Base-by-base conservation (phyloP, 2,329 filamentous ascomycete genomes). In the Ophiobolus disseminans region DNA sequence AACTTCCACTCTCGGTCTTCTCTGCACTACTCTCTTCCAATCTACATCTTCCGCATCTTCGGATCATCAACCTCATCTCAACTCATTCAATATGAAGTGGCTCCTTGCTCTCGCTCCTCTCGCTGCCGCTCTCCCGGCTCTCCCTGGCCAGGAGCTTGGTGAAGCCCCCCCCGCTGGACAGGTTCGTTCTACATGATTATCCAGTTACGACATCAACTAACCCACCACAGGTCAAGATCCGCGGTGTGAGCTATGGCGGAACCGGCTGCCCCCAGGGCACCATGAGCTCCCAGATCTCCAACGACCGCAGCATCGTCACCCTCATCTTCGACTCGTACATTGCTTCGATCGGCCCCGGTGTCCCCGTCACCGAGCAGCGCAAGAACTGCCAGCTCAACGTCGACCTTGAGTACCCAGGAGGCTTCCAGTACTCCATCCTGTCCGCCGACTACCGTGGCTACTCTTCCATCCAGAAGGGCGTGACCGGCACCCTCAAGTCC, bases 371-470 rank as follows among this genome's bases (percentile, higher is more conserved):
- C 32, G 71, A 80, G 47, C 70, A 73, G 59, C 77, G 79, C 64
- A 79, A 78, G 73, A 81, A 82, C 69, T 82, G 80, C 72, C 78
- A 81, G 65, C 68, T 82, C 52, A 82, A 81, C 66, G 65, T 82
- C 56, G 75, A 79, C 66, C 70, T 82, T 46, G 64, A 74, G 46
- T 81, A 81, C 60, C 80, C 80, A 11, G 71, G 72, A 44, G 79
- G 80, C 41, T 82, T 79, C 73, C 78, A 81, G 68, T 82, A 79
- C 73, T 79, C 76, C 40, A 65, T 82, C 58, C 74, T 81, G 59
- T 76, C 75, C 47, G 78, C 78, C 57, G 75, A 79, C 54, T 82
- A 81, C 72, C 78, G 79, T 60, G 80, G 80, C 42, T 81, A 80
- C 56, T 76, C 76, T 40, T 57, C 68, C 50, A 72, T 82, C 40